Conservation (phyloP, 805 yeast genomes). For the Starmera amethionina region DNA sequence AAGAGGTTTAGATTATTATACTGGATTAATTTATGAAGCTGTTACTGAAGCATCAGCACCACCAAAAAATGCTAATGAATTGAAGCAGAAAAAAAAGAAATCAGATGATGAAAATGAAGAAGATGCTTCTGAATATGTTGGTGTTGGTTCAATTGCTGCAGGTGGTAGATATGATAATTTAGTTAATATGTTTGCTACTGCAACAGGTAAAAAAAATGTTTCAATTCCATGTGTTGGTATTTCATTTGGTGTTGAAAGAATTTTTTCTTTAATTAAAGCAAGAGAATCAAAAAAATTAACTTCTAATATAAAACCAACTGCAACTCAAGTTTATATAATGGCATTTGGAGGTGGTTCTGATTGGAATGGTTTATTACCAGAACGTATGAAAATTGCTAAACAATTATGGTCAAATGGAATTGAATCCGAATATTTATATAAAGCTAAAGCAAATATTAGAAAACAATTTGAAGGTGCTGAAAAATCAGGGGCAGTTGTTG, state of each 20-base stretch:
- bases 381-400: constrained; percentile 83
- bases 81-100: constrained; percentile 38
- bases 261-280: constrained; percentile 81
- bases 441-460: constrained; percentile 87
- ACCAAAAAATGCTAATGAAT: constrained; percentile 66
- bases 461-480: constrained; percentile 98
- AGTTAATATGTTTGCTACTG: constrained; percentile 89
- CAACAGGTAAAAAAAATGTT: constrained; percentile 66
- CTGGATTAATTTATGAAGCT: constrained; percentile 94
- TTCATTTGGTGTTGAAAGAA: constrained; percentile 93
- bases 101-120: constrained; percentile 45
- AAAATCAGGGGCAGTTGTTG: constrained; percentile 81
- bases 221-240: constrained; percentile 96
- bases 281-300: constrained; percentile 51
- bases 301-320: constrained; percentile 55
- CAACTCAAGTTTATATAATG: constrained; percentile 92
- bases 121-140: constrained; percentile 93
- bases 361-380: constrained; percentile 87
- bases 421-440: constrained; percentile 85
- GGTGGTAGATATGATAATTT: constrained; percentile 97
- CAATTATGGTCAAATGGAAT: constrained; percentile 81
- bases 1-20: constrained; percentile 95
- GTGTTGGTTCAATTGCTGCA: constrained; percentile 97
- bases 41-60: constrained; percentile 97
- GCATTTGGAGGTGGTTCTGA: constrained; percentile 98